Evolutionary conservation across 768 basidiomycete genomes (phyloP).

Genomic region (Rubroboletus satanas): DNA sequence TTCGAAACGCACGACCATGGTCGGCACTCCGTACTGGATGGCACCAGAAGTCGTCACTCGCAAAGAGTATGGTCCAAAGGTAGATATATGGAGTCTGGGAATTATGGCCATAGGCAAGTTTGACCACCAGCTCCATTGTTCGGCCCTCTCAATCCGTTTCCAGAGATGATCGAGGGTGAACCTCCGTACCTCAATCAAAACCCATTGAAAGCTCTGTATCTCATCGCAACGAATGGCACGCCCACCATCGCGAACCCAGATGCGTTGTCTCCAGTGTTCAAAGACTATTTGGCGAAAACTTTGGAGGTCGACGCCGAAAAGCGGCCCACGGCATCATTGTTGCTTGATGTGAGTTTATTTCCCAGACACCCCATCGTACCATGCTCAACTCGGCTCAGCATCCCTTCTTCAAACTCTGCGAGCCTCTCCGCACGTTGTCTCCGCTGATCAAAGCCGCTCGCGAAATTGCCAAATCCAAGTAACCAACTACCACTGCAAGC

Average conservation of each 20-base stretch:
- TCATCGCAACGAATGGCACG: slow-evolving; percentile 98
- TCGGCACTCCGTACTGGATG: slow-evolving; percentile 99
- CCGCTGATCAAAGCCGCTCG: slow-evolving; percentile 91
- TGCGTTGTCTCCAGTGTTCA: slow-evolving; percentile 69
- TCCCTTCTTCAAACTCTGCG: slow-evolving; percentile 83
- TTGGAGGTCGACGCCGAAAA: slow-evolving; percentile 95
- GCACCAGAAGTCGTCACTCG: slow-evolving; percentile 96
- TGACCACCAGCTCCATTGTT: background rate
- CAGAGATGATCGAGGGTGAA: slow-evolving; percentile 98
- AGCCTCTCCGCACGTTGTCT: slow-evolving; percentile 80
- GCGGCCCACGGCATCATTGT: slow-evolving; percentile 78
- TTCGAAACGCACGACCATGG: slow-evolving; percentile 96
- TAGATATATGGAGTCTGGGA: slow-evolving; percentile 96
- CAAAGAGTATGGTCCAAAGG: slow-evolving; percentile 96
- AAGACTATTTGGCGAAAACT: slow-evolving; percentile 82
- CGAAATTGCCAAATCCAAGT: slow-evolving; percentile 71
- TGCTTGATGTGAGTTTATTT: slow-evolving; percentile 59
- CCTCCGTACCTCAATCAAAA: slow-evolving; percentile 96
- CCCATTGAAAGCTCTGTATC: slow-evolving; percentile 92
- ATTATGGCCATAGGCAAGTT: slow-evolving; percentile 91
- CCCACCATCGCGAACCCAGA: slow-evolving; percentile 94
- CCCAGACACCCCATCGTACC: background rate
- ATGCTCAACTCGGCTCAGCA: slow-evolving; percentile 45
- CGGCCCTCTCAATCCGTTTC: slow-evolving; percentile 4
- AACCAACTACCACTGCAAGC: background rate